Percentiles rank a stretch among this genome's conserved stretches.
Conservation (phyloP, 2,329 filamentous ascomycete species). For the Zymoseptoria pseudotritici region DNA sequence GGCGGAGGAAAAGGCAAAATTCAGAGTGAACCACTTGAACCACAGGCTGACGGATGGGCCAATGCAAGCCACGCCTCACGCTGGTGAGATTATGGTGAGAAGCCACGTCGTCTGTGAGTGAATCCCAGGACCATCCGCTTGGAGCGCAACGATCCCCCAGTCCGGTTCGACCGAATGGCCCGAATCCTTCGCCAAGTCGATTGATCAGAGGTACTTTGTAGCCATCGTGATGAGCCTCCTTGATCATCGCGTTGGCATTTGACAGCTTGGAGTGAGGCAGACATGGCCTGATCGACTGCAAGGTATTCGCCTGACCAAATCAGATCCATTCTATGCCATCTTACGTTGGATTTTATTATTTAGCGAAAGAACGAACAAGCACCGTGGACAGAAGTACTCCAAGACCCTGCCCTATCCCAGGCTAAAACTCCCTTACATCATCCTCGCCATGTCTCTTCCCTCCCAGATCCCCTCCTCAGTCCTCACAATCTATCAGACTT, state of each 20-base stretch:
- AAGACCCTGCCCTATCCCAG: not conserved
- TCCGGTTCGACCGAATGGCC: not conserved
- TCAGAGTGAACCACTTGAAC: not conserved
- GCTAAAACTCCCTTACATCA: not conserved
- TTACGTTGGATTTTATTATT: no score
- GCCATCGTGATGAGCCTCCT: no score
- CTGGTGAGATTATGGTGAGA: not conserved
- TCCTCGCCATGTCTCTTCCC: not conserved
- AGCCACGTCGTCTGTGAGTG: not conserved
- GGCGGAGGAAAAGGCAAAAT: not conserved
- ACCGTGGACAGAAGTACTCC: no score
- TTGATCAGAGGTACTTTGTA: no score
- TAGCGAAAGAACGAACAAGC: no score
- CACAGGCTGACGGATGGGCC: not conserved
- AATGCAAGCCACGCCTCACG: not conserved
- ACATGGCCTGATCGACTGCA: not conserved
- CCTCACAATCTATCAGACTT: not conserved
- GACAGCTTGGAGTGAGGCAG: not conserved
- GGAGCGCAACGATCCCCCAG: not conserved
- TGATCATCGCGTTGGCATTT: not conserved
- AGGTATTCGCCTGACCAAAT: not conserved
- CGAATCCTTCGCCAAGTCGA: not conserved
- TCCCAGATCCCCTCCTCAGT: not conserved
- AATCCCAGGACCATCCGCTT: not conserved
- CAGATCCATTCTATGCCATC: no score